phyloP scores from a whole-genome alignment of 179 eudicot genomes.

The Silene noctiflora region DNA sequence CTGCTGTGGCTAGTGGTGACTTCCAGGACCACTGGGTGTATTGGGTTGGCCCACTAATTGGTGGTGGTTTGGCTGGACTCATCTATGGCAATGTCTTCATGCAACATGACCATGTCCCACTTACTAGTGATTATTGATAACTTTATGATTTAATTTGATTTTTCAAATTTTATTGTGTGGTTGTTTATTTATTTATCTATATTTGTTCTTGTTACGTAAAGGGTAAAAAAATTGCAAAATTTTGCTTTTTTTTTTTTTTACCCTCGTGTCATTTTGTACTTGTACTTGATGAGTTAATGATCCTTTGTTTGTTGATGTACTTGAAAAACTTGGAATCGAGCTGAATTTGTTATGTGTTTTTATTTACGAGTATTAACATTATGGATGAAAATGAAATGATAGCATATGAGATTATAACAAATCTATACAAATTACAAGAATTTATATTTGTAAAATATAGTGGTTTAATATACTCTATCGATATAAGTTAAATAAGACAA shows the following conservation, averaged over 20 bases:
- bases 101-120: constrained; percentile 53
- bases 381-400: too few relatives aligned
- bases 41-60: constrained; percentile 77
- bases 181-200: background rate
- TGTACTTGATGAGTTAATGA: constrained; percentile 13
- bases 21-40: constrained; percentile 61
- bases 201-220: constrained; percentile 23
- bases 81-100: constrained; percentile 45
- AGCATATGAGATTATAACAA: too few relatives aligned
- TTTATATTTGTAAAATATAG: too few relatives aligned
- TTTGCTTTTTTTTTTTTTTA: constrained; percentile 20
- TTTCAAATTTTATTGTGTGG: background rate
- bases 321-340: too few relatives aligned
- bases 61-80: constrained; percentile 69
- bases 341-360: too few relatives aligned
- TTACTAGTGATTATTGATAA: constrained; percentile 36
- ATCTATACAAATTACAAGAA: too few relatives aligned
- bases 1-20: constrained; percentile 62
- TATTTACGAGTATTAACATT: too few relatives aligned
- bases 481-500: too few relatives aligned
- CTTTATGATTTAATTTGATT: background rate
- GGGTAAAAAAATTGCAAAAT: constrained; percentile 24
- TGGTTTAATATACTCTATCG: too few relatives aligned
- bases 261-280: background rate
- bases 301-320: too few relatives aligned